These are phyloP conservation scores for Rutstroemia sp. DNA, from an alignment of 2,329 filamentous ascomycete genomes.

Conservation along the genomic window DNA sequence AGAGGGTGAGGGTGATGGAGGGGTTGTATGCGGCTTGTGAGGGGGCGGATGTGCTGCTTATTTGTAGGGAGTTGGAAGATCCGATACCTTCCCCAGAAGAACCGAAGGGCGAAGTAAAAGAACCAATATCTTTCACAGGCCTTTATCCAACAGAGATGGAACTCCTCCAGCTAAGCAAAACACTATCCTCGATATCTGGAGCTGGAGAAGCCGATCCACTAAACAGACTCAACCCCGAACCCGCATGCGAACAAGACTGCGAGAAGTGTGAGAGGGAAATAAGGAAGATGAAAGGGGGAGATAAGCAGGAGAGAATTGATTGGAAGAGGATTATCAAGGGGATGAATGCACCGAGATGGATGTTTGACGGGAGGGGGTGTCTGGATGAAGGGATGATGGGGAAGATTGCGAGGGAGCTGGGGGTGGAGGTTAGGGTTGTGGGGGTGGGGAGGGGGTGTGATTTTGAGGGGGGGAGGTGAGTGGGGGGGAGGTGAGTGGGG, in stretches of 20 bases:
- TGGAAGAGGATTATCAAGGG: conserved; percentile 38
- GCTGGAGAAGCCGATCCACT: neutral
- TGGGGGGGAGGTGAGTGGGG: neutral
- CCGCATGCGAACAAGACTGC: conserved; percentile 26
- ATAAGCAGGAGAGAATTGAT: conserved; percentile 29
- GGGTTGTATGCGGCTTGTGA: conserved; percentile 39
- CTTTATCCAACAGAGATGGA: neutral
- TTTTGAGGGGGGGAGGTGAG: neutral
- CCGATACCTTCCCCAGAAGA: neutral
- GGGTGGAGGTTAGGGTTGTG: conserved; percentile 17
- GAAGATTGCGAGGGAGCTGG: conserved; percentile 18
- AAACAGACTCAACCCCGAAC: conserved; percentile 17
- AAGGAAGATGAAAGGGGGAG: conserved; percentile 14
- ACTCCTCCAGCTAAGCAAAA: neutral
- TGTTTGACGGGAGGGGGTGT: conserved; percentile 39
- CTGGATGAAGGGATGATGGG: conserved; percentile 25
- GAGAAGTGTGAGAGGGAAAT: conserved; percentile 24
- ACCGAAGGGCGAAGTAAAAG: neutral
- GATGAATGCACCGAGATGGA: conserved; percentile 39
- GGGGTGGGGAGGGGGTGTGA: conserved; percentile 11
- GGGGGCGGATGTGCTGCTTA: conserved; percentile 39
- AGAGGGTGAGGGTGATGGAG: conserved; percentile 32
- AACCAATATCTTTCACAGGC: conserved; percentile 20
- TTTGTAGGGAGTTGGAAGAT: conserved; percentile 44
- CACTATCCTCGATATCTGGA: neutral